Evolutionary conservation across 768 basidiomycete genomes (phyloP).

Genomic region (Suillus subluteus): DNA sequence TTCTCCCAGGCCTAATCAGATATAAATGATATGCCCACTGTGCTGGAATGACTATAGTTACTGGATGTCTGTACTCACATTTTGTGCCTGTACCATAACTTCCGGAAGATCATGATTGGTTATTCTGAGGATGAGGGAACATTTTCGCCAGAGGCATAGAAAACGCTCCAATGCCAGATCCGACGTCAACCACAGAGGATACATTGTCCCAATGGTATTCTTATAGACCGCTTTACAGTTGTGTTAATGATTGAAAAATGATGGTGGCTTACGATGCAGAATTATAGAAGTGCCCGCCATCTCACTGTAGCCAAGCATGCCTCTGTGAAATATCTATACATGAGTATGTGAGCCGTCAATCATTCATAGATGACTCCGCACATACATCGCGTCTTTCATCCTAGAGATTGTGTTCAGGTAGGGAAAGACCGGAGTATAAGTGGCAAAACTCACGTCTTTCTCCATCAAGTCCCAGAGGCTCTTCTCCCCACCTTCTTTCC

Average conservation of each 20-base stretch:
- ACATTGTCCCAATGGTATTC: conserved; percentile 31
- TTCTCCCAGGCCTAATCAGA: conserved; percentile 16
- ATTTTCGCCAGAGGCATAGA: conserved; percentile 29
- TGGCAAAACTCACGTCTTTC: conserved; percentile 21
- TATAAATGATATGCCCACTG: not conserved
- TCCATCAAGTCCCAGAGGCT: conserved; percentile 22
- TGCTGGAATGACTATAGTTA: not conserved
- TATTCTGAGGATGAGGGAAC: conserved; percentile 33
- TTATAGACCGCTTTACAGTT: conserved; percentile 5
- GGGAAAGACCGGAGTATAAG: not conserved
- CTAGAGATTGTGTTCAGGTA: conserved; percentile 11
- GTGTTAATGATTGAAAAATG: not conserved
- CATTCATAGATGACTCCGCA: not conserved
- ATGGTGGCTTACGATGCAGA: conserved; percentile 22
- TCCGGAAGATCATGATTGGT: conserved; percentile 35
- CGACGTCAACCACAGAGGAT: conserved; percentile 29
- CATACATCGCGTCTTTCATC: conserved; percentile 21
- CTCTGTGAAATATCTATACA: conserved; percentile 24
- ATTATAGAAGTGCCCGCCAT: conserved; percentile 27
- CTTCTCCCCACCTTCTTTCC: conserved; percentile 18
- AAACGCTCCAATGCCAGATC: conserved; percentile 31
- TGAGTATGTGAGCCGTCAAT: not conserved
- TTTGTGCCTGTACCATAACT: conserved; percentile 25
- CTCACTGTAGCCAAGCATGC: conserved; percentile 24
- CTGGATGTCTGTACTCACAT: conserved; percentile 15